Evolutionary conservation across 164 flowering plant genomes (phyloP).

Genomic region (Cinnamomum micranthum): DNA sequence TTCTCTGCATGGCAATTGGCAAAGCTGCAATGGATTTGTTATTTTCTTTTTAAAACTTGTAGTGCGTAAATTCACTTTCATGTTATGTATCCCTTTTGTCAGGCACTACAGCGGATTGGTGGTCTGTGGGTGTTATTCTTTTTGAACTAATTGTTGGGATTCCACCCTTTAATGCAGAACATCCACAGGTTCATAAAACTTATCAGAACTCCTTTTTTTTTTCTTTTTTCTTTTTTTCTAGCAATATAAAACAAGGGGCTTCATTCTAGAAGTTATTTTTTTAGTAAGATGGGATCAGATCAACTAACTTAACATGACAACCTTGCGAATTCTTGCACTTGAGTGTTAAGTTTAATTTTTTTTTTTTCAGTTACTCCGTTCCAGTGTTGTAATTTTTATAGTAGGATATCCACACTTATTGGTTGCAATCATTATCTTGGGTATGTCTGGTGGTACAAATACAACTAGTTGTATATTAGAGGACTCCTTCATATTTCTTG

Average conservation of each 20-base stretch:
- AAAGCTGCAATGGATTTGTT: not conserved
- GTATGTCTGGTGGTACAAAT: no score
- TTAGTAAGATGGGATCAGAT: not conserved
- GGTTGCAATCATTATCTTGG: no score
- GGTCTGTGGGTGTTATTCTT: conserved; percentile 98
- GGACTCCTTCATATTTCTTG: no score
- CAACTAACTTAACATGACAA: not conserved
- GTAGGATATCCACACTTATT: no score
- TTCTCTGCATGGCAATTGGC: not conserved
- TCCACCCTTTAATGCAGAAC: conserved; percentile 99
- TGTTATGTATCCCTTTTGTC: conserved; percentile 13
- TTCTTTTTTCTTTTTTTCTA: not conserved
- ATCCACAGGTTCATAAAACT: conserved; percentile 76
- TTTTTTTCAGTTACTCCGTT: no score
- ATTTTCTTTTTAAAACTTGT: not conserved
- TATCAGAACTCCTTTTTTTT: not conserved
- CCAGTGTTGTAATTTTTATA: no score
- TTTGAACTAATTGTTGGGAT: conserved; percentile 95
- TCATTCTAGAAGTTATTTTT: not conserved
- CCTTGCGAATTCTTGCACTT: not conserved
- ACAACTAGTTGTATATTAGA: no score
- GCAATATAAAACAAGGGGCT: not conserved
- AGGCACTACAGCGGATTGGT: conserved; percentile 99
- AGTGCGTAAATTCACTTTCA: not conserved
- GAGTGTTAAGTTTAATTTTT: no score